Evolutionary conservation across 345 rosid species (phyloP), one percentile per base, ranked within the genome.

Genomic region (Turritis glabra): DNA sequence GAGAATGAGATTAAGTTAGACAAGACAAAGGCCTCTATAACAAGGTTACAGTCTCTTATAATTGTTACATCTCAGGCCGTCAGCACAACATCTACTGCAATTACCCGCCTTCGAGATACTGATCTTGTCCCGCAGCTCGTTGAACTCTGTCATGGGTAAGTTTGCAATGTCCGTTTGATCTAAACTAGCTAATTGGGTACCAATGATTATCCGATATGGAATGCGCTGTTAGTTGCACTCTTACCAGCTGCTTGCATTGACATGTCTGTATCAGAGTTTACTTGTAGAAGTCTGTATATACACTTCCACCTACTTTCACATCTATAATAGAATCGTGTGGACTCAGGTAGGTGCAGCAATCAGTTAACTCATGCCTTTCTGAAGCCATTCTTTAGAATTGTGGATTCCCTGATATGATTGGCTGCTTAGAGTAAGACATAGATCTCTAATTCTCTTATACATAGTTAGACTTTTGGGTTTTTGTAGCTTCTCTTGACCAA

Each of bases 41-140:
- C 76, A 54, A 87, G 81, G 83, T 78, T 92, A 75, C 99, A 95
- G 52, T 84, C 98, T 61, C 82, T 85, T 15, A 89, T 92, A 58
- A 64, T 77, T 27, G 98, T 95, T 58, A 88, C 98, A 0, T 92
- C 99, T 8, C 91, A 82, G 79, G 99, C 97, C 38, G 99, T 90
- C 55, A 82, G 88, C 25, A 89, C 99, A 12, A 95, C 98, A 54
- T 95, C 99, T 62, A 84, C 85, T 29, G 94, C 91, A 22, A 92
- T 95, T 69, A 67, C 83, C 26, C 83, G 84, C 52, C 97, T 92
- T 15, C 86, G 98, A 64, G 96, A 95, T 84, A 79, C 86, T 68
- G 89, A 86, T 81, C 98, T 95, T 71, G 96, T 95, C 73, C 98
- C 99, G 9, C 96, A 88, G 81, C 90, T 95, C 67, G 85, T 88